Evolutionary conservation across 257 asterid species (phyloP), one percentile per base, ranked within the genome.

Genomic region (Verbena officinalis): DNA sequence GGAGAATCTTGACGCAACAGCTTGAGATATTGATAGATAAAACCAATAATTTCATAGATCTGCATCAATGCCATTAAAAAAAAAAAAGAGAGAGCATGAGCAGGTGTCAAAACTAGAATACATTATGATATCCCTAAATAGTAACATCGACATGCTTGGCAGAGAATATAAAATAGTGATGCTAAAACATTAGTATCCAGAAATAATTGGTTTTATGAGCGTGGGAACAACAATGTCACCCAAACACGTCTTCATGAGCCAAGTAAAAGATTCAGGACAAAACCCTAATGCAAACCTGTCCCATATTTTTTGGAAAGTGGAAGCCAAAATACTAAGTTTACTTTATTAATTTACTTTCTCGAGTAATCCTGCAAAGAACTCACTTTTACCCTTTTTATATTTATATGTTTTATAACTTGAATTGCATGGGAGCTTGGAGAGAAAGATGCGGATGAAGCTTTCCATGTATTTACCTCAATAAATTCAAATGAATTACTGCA

Each of bases 21-120:
- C 80, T 94, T 94, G 79, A 94, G 83, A 82, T 90, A 94, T 83
- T 94, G 96, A 83, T 94, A 88, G 71, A 86, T 81, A 69, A 74
- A 78, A 42, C 89, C 92, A 75, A 90, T 81, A 69, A 90, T 81
- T 66, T 94, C 99, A 73, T 55, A 86, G 50, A 94, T 77, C 99
- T 94, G 78, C 76, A 75, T 58, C 68, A 62, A 73, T 58, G 60
- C 39, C 61, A 73, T 38, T 58, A 51, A 22, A 34, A 57, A 67
- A 42, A 20, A 51, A 22, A 34, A 57, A 67, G 34, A 20, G 8
- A 19, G 17, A 67, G 58, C 44, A 59, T 65, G 12, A 52, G 61
- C 45, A 44, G 13, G 45, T 64, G 42, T 13, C 42, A 75, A 11
- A 53, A 45, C 64, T 57, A 43, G 49, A 64, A 58, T 7, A 52